Conservation (phyloP, 169 alveolate species). For the Besnoitia besnoiti region DNA sequence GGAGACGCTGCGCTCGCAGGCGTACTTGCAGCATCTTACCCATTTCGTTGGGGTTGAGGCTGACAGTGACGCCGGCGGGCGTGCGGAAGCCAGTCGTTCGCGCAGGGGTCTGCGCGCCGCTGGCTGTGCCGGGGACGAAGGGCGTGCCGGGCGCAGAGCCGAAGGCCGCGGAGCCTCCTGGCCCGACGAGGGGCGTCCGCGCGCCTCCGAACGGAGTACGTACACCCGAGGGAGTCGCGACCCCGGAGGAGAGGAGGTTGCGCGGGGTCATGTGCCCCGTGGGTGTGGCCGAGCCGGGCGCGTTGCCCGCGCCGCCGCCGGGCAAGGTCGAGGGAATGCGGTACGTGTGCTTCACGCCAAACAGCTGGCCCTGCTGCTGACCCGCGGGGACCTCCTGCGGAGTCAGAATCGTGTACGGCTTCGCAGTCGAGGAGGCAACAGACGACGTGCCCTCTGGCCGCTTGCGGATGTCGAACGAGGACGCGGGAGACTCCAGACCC, state of each 20-base stretch:
- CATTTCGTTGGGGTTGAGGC: conserved; percentile 64
- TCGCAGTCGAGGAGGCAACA: conserved; percentile 45
- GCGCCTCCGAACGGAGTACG: conserved; percentile 52
- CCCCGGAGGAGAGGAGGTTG: not conserved
- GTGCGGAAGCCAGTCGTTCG: conserved; percentile 19
- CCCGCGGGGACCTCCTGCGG: conserved; percentile 51
- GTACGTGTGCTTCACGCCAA: conserved; percentile 64
- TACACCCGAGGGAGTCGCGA: conserved; percentile 43
- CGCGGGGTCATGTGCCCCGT: conserved; percentile 1
- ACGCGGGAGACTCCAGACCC: conserved; percentile 57
- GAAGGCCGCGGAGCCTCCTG: conserved; percentile 39
- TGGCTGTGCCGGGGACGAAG: conserved; percentile 20
- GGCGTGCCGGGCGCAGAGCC: conserved; percentile 42
- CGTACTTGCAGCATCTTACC: conserved; percentile 25
- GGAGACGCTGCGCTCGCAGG: not conserved
- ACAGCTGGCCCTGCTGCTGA: conserved; percentile 60
- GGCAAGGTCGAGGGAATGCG: conserved; percentile 5
- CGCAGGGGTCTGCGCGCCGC: conserved; percentile 57
- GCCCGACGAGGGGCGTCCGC: conserved; percentile 38
- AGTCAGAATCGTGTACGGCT: conserved; percentile 56
- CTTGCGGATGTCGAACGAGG: conserved; percentile 22
- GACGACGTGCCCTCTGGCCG: conserved; percentile 47
- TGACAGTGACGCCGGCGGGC: conserved; percentile 60
- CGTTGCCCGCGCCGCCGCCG: conserved; percentile 2
- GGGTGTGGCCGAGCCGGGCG: not conserved